phyloP scores from a whole-genome alignment of 78 protist species.

The Dictyostelium purpureum region DNA sequence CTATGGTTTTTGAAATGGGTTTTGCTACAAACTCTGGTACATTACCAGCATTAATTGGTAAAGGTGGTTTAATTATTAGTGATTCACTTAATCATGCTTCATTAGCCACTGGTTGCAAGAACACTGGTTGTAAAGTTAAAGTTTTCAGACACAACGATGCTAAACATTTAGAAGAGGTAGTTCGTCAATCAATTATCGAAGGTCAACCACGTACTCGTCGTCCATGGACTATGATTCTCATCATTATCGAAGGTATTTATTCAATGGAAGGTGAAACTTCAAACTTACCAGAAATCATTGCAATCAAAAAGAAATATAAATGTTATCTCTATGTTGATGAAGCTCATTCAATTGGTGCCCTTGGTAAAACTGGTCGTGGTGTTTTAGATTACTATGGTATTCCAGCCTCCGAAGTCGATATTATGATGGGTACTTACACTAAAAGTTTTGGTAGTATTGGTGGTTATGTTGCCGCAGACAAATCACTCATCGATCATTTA shows the following conservation, averaged over 20 bases:
- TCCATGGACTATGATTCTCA: slow-evolving; percentile 95
- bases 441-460: slow-evolving; percentile 98
- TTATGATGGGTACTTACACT: slow-evolving; percentile 99
- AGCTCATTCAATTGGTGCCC: slow-evolving; percentile 99
- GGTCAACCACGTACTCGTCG: slow-evolving; percentile 96
- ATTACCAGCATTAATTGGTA: slow-evolving; percentile 91
- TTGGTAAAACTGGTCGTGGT: slow-evolving; percentile 98
- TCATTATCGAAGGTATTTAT: slow-evolving; percentile 98
- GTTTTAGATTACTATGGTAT: slow-evolving; percentile 92
- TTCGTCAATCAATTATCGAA: slow-evolving; percentile 82
- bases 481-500: slow-evolving; percentile 74
- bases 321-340: slow-evolving; percentile 98
- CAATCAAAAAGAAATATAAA: slow-evolving; percentile 95
- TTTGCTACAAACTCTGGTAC: slow-evolving; percentile 98
- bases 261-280: slow-evolving; percentile 98
- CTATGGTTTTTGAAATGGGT: slow-evolving; percentile 98
- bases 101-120: slow-evolving; percentile 94
- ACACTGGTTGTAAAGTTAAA: slow-evolving; percentile 88
- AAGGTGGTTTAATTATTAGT: slow-evolving; percentile 91
- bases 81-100: slow-evolving; percentile 98
- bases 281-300: slow-evolving; percentile 88
- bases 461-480: slow-evolving; percentile 94
- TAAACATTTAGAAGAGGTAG: slow-evolving; percentile 85
- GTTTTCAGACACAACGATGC: slow-evolving; percentile 97
- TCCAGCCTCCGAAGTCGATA: slow-evolving; percentile 93